phyloP scores from a whole-genome alignment of 2,329 filamentous ascomycete genomes.

The Chrysoporthe puriensis region DNA sequence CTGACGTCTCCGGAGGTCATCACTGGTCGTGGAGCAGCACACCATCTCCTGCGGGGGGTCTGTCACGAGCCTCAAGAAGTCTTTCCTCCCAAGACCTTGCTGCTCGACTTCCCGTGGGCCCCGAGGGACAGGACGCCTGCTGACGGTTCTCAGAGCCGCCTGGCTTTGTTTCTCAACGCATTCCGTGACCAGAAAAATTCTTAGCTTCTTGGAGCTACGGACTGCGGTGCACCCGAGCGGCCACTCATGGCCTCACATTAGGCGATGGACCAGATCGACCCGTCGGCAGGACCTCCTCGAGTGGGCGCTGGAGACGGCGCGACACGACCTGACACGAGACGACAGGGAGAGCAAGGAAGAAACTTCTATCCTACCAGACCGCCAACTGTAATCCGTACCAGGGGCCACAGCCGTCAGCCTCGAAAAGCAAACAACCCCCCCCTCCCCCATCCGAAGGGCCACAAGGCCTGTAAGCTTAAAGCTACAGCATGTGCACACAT shows the following conservation, averaged over 20 bases:
- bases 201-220: too few species aligned
- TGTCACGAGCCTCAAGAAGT: constrained; percentile 4
- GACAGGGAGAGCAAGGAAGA: neutral
- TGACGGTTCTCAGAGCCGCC: neutral
- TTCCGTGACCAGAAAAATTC: too few species aligned
- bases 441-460: neutral
- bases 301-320: neutral
- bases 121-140: neutral
- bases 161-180: neutral
- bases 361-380: neutral
- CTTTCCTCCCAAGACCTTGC: neutral
- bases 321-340: neutral
- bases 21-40: neutral
- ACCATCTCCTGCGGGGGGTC: neutral
- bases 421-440: constrained; percentile 5
- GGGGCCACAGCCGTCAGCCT: neutral
- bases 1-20: neutral
- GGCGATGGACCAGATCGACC: neutral
- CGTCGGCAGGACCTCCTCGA: neutral
- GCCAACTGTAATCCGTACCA: too few species aligned
- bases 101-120: neutral
- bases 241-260: neutral
- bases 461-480: constrained; percentile 10
- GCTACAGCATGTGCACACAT: neutral
- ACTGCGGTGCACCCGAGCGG: too few species aligned